Evolutionary conservation across 2,329 filamentous ascomycete species (phyloP).

Genomic region (Mycosphaerelloides madeirae): DNA sequence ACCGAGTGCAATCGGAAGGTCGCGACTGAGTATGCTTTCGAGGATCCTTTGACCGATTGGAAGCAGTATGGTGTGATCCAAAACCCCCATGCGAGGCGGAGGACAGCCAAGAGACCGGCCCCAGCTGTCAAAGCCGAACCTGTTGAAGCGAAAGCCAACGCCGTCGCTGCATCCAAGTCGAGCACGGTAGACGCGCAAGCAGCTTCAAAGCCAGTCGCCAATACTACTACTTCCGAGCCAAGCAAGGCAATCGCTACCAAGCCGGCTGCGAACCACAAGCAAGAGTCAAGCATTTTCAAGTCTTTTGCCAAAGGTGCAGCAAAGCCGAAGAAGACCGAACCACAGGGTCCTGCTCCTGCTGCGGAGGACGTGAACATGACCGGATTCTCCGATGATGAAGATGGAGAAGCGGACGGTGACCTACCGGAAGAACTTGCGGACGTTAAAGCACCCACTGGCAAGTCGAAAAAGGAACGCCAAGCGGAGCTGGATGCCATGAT

Average conservation of each 20-base stretch:
- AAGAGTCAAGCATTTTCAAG: constrained; percentile 62
- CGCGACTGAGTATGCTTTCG: constrained; percentile 49
- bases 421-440: constrained; percentile 17
- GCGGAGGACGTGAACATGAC: constrained; percentile 31
- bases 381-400: constrained; percentile 49
- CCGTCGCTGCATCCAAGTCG: constrained; percentile 10
- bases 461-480: constrained; percentile 57
- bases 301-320: constrained; percentile 63
- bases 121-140: constrained; percentile 27
- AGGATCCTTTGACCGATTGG: constrained; percentile 56
- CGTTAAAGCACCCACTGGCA: constrained; percentile 25
- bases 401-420: constrained; percentile 27
- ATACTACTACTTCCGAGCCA: constrained; percentile 23
- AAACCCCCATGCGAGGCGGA: constrained; percentile 63
- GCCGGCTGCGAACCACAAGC: constrained; percentile 51
- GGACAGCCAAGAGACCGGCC: constrained; percentile 37
- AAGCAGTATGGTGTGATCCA: constrained; percentile 68
- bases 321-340: constrained; percentile 52
- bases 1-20: constrained; percentile 65
- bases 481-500: constrained; percentile 69
- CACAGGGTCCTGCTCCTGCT: constrained; percentile 35
- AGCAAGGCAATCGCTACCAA: constrained; percentile 38
- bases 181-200: constrained; percentile 12
- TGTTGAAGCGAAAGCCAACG: constrained; percentile 12
- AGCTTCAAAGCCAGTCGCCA: constrained; percentile 19